phyloP scores from a whole-genome alignment of 331 rosid genomes.

The Saraca asoca region DNA sequence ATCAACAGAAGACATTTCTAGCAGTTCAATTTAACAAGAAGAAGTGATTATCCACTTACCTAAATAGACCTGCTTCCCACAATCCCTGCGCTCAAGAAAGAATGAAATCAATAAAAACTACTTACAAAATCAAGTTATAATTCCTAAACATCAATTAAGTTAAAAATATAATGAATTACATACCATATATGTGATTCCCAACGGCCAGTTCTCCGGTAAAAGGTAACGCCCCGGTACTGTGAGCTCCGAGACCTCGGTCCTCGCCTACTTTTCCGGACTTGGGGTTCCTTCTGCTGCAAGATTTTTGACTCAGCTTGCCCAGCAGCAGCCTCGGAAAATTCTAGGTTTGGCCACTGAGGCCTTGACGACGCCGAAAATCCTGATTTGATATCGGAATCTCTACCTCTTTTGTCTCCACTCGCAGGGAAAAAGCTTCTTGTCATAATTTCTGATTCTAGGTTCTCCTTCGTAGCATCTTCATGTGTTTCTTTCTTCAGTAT shows the following conservation, averaged over 20 bases:
- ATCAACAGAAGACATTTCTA: not conserved
- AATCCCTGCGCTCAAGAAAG: constrained; percentile 57
- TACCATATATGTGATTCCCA: constrained; percentile 97
- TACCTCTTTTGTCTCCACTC: constrained; percentile 27
- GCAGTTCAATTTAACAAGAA: not conserved
- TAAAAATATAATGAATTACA: not conserved
- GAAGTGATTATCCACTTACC: constrained; percentile 46
- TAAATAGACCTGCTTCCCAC: constrained; percentile 85
- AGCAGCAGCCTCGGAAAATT: constrained; percentile 41
- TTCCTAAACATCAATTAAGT: too few species aligned
- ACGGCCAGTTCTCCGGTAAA: constrained; percentile 81
- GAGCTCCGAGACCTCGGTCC: constrained; percentile 91
- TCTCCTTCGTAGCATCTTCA: not conserved
- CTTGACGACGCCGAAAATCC: constrained; percentile 37
- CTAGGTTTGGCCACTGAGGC: constrained; percentile 59
- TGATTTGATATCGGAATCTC: constrained; percentile 26
- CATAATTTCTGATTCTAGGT: constrained; percentile 15
- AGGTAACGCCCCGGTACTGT: constrained; percentile 82
- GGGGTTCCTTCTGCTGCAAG: constrained; percentile 38
- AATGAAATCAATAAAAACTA: not conserved
- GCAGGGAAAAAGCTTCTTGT: constrained; percentile 50
- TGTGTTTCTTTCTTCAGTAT: constrained; percentile 41
- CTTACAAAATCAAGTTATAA: too few species aligned
- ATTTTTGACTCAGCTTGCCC: constrained; percentile 28
- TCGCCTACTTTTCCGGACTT: constrained; percentile 59